Evolutionary conservation across 345 rosid species (phyloP).

Genomic region (Pistacia vera): DNA sequence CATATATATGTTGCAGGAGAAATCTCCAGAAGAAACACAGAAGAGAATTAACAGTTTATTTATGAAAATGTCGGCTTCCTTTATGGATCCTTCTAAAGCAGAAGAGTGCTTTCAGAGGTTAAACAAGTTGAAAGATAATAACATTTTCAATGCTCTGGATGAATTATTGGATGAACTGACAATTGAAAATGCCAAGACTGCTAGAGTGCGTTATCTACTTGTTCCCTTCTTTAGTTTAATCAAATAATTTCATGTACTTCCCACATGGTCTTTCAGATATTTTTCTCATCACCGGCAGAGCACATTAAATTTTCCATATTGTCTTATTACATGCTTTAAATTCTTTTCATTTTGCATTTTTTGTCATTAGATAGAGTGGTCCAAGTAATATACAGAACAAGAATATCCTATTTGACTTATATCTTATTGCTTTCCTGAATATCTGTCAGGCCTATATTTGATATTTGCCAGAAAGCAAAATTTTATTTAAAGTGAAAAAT

Average conservation of each 20-base stretch:
- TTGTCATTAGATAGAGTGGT: not conserved
- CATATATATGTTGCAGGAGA: constrained; percentile 47
- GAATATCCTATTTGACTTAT: constrained; percentile 1
- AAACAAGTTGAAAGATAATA: constrained; percentile 62
- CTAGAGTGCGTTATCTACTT: constrained; percentile 45
- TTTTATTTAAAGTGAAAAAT: not conserved
- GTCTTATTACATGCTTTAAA: not conserved
- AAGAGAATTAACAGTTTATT: constrained; percentile 45
- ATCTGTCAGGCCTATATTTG: not conserved
- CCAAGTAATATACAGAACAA: not conserved
- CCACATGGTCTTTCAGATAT: not conserved
- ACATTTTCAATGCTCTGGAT: constrained; percentile 55
- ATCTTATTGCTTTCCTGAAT: not conserved
- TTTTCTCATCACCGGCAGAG: constrained; percentile 1
- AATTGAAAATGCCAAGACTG: constrained; percentile 36
- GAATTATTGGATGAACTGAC: constrained; percentile 54
- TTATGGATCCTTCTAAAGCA: constrained; percentile 76
- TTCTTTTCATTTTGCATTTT: not conserved
- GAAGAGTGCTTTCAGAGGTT: constrained; percentile 67
- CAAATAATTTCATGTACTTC: not conserved
- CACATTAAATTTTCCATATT: not conserved
- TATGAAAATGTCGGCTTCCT: constrained; percentile 72
- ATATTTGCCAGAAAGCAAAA: not conserved
- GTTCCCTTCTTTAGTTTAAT: constrained; percentile 10
- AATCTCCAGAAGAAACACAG: constrained; percentile 51